These are phyloP conservation scores for Gillenia trifoliata DNA, from an alignment of 306 rosid species.

Conservation along the genomic window DNA sequence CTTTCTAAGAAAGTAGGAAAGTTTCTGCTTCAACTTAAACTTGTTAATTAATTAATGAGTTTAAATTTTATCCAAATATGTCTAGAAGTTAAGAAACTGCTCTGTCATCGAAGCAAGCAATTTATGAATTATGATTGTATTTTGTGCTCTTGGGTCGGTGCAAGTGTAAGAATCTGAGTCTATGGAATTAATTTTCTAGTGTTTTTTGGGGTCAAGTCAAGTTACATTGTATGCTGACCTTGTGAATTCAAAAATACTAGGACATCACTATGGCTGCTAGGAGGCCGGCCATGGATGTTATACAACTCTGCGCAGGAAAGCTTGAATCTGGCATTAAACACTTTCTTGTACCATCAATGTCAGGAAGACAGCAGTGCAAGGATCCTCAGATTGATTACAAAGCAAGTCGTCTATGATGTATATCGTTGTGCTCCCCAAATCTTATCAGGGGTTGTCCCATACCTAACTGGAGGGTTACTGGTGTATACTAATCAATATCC, in stretches of 20 bases:
- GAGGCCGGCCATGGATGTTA: slow-evolving; percentile 89
- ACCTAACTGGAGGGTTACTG: slow-evolving; percentile 90
- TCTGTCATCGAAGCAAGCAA: slow-evolving; percentile 84
- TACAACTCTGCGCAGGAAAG: slow-evolving; percentile 68
- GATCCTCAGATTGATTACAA: slow-evolving; percentile 62
- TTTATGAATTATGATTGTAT: slow-evolving; percentile 84
- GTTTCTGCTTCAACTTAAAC: too few relatives aligned
- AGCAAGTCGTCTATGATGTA: slow-evolving; percentile 79
- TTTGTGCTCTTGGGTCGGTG: slow-evolving; percentile 79
- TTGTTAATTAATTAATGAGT: too few relatives aligned
- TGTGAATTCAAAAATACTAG: slow-evolving; percentile 44
- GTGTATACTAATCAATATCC: slow-evolving; percentile 42
- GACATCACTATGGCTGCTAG: slow-evolving; percentile 75
- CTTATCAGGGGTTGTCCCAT: slow-evolving; percentile 73
- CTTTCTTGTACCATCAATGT: slow-evolving; percentile 73
- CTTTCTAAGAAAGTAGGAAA: too few relatives aligned
- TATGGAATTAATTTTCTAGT: slow-evolving; percentile 15
- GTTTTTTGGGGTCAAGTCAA: background rate
- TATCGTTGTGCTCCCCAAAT: slow-evolving; percentile 87
- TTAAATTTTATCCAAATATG: slow-evolving; percentile 15
- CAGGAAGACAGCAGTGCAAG: slow-evolving; percentile 63
- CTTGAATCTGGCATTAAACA: slow-evolving; percentile 87
- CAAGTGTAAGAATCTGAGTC: slow-evolving; percentile 52
- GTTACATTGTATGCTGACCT: slow-evolving; percentile 4
- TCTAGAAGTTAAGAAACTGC: slow-evolving; percentile 91